These are phyloP conservation scores for Thelonectria olida DNA, from an alignment of 2,329 filamentous ascomycete genomes.

Conservation along the genomic window DNA sequence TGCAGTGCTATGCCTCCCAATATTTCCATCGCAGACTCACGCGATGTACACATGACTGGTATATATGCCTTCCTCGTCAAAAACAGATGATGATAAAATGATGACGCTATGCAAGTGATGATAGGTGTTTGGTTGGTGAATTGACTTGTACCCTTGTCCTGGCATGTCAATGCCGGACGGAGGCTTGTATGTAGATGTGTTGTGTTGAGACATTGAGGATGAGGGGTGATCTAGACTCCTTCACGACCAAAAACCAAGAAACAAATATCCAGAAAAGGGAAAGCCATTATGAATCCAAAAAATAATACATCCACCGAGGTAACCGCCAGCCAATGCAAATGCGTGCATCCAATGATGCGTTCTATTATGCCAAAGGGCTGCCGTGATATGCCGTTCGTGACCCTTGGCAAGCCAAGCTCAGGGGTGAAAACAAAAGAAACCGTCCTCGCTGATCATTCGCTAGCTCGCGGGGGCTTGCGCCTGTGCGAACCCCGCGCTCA, in stretches of 20 bases:
- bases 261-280: not conserved
- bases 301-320: constrained; percentile 29
- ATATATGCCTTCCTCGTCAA: constrained; percentile 22
- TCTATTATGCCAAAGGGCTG: constrained; percentile 21
- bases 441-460: not conserved
- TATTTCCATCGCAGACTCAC: constrained; percentile 13
- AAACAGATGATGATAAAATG: constrained; percentile 10
- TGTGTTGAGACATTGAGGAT: constrained; percentile 18
- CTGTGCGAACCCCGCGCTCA: not conserved
- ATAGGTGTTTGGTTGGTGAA: constrained; percentile 1
- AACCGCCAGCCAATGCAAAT: constrained; percentile 30
- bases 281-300: constrained; percentile 1
- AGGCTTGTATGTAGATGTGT: constrained; percentile 8
- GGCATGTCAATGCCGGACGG: constrained; percentile 4
- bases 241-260: not conserved
- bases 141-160: not conserved
- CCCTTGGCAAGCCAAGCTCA: constrained; percentile 8
- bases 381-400: constrained; percentile 18
- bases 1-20: constrained; percentile 11
- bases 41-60: constrained; percentile 30
- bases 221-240: constrained; percentile 22
- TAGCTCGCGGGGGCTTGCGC: constrained; percentile 8
- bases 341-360: constrained; percentile 14
- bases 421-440: constrained; percentile 8
- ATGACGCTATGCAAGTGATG: constrained; percentile 5